Evolutionary conservation across 805 yeast genomes (phyloP).

Genomic region (Candida dajiaensis): DNA sequence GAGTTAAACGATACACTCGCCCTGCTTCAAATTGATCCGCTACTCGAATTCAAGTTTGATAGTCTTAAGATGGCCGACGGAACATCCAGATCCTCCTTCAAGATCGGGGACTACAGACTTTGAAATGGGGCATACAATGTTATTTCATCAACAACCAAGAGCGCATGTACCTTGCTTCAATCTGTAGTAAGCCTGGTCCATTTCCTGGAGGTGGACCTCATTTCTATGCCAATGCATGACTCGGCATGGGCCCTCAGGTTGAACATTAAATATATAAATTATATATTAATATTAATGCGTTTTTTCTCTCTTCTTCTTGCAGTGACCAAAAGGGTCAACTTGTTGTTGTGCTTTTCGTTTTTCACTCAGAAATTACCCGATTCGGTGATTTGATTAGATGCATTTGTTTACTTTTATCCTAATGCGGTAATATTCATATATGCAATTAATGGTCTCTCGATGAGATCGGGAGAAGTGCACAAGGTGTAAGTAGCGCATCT

Average conservation of each 20-base stretch:
- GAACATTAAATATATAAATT: no score
- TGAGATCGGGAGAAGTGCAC: not conserved
- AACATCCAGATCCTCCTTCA: slow-evolving; percentile 3
- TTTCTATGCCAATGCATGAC: not conserved
- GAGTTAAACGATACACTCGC: slow-evolving; percentile 6
- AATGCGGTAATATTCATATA: slow-evolving; percentile 4
- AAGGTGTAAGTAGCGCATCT: not conserved
- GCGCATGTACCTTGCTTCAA: not conserved
- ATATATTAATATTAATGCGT: no score
- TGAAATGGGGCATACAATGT: not conserved
- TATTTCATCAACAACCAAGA: not conserved
- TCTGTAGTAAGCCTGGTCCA: not conserved
- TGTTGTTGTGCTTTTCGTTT: no score
- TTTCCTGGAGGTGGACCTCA: not conserved
- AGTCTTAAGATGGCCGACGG: slow-evolving; percentile 10
- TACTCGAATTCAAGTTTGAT: slow-evolving; percentile 7
- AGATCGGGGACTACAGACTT: slow-evolving; percentile 3
- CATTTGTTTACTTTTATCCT: slow-evolving; percentile 8
- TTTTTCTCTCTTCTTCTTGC: no score
- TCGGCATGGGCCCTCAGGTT: not conserved
- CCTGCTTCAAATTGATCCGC: slow-evolving; percentile 8
- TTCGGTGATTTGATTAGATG: not conserved
- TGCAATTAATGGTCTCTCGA: not conserved
- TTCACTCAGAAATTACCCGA: not conserved
- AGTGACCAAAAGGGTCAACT: no score